Evolutionary conservation across 2,329 filamentous ascomycete genomes (phyloP).

Genomic region (Colletotrichum lindemuthianum): DNA sequence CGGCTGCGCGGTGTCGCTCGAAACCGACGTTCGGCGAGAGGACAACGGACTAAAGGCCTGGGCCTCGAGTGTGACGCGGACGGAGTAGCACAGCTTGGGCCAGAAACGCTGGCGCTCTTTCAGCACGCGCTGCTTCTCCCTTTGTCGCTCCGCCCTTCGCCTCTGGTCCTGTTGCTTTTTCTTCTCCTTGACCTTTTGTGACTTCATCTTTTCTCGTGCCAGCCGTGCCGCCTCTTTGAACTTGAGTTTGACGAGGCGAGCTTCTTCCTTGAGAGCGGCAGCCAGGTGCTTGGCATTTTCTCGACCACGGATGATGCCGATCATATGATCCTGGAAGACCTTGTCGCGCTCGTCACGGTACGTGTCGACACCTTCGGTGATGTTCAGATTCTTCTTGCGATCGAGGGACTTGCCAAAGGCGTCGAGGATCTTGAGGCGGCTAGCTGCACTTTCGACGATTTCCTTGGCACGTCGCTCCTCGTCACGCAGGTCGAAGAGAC

Average conservation of each 20-base stretch:
- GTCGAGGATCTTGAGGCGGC: slow-evolving; percentile 54
- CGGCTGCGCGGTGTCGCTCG: slow-evolving; percentile 63
- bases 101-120: slow-evolving; percentile 58
- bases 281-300: slow-evolving; percentile 43
- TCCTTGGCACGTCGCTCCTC: slow-evolving; percentile 45
- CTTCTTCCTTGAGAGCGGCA: slow-evolving; percentile 46
- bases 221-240: not conserved
- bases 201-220: not conserved
- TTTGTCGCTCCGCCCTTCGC: slow-evolving; percentile 47
- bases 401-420: slow-evolving; percentile 50
- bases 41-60: slow-evolving; percentile 53
- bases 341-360: slow-evolving; percentile 56
- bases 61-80: slow-evolving; percentile 63
- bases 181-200: slow-evolving; percentile 46
- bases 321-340: slow-evolving; percentile 53
- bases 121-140: slow-evolving; percentile 56
- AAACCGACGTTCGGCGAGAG: slow-evolving; percentile 60
- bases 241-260: slow-evolving; percentile 39
- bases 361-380: slow-evolving; percentile 49
- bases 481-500: slow-evolving; percentile 45
- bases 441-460: slow-evolving; percentile 45
- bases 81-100: slow-evolving; percentile 59
- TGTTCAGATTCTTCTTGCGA: slow-evolving; percentile 45
- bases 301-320: slow-evolving; percentile 45
- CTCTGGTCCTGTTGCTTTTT: slow-evolving; percentile 46